Evolutionary conservation across 768 basidiomycete genomes (phyloP), one percentile per base, ranked within the genome.

Genomic region (Strobilomyces echinocephalus): DNA sequence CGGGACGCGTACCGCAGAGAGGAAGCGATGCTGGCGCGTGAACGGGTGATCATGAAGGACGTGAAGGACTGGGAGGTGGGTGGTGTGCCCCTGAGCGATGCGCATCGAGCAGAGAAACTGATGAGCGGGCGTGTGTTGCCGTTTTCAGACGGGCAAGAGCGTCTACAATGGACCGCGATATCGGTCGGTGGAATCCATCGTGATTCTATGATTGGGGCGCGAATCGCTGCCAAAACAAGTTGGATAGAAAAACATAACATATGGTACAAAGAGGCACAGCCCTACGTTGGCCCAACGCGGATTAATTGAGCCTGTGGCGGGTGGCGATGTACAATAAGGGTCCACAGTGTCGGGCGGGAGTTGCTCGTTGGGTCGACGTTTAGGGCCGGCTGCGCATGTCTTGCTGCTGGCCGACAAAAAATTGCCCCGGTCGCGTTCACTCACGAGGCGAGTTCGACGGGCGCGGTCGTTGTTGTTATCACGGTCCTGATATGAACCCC

Each of bases 11-110:
- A 90, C 75, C 79, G 91, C 55, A 82, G 91, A 36, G 74, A 85
- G 63, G 81, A 85, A 65, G 92, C 90, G n/a, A 84, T 83, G 46
- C 47, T 87, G 50, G 85, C 75, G 26, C 73, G 91, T 43, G 97
- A 98, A 73, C 78, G 76, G 72, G 88, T 84, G 73, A 91, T 97
- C 64, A 97, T 97, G 95, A 91, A 88, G 72, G 88, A 92, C 62
- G 93, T 97, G 47, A 78, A 79, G 52, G 91, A 83, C 36, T 97
- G 95, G 95, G 84, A 91, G 90, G 94, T 97, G 72, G 69, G 92
- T 78, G 40, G 36, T 5, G 8, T 53, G 20, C 58, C 61, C 48
- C 61, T 66, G 55, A 60, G 45, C 20, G 56, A 57, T 66, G 57
- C 59, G 60, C 52, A 55, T 64, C 56, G 52, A 28, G 33, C 44